Percentiles rank a stretch among this genome's conserved stretches.
Evolutionary conservation across 1,284 basidiomycete genomes (phyloP).

Genomic region (Ustanciosporium gigantosporum): DNA sequence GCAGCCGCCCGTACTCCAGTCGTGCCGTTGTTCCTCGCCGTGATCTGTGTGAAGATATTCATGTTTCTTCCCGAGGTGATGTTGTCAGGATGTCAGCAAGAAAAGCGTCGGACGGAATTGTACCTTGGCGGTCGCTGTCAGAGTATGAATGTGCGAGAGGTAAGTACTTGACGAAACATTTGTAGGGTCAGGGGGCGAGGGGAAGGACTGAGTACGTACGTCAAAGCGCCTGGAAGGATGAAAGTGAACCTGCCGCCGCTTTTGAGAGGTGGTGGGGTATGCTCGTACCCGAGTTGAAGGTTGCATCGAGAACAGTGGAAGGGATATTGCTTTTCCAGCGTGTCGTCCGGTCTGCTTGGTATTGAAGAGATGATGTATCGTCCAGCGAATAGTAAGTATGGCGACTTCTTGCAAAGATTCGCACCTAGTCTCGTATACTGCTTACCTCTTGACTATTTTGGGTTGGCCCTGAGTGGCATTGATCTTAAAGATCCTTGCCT

Average conservation of each 20-base stretch:
- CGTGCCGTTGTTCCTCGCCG: too few relatives aligned
- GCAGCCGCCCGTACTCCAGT: too few relatives aligned
- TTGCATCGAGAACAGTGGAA: constrained; percentile 51
- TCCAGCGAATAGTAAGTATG: neutral
- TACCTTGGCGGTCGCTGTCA: constrained; percentile 31
- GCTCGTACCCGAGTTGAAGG: constrained; percentile 53
- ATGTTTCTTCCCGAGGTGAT: too few relatives aligned
- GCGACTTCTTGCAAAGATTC: neutral
- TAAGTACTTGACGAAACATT: too few relatives aligned
- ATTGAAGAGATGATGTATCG: too few relatives aligned
- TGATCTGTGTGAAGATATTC: too few relatives aligned
- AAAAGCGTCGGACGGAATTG: constrained; percentile 32
- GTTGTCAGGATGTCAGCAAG: constrained; percentile 9
- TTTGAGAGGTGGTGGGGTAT: constrained; percentile 55
- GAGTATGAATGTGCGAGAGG: neutral
- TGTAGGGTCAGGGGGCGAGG: neutral
- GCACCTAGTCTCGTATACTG: constrained; percentile 3
- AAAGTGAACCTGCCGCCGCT: constrained; percentile 54
- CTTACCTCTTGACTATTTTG: constrained; percentile 34
- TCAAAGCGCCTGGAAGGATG: constrained; percentile 48
- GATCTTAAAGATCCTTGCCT: constrained; percentile 48
- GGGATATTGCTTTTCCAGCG: constrained; percentile 47
- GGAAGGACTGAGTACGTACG: constrained; percentile 33
- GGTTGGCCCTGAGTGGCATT: constrained; percentile 39
- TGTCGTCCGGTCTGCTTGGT: constrained; percentile 31